Percentiles rank a stretch among this genome's conserved stretches.
phyloP scores from a whole-genome alignment of 495 filamentous ascomycete genomes.

The Aspergillus biplanus region DNA sequence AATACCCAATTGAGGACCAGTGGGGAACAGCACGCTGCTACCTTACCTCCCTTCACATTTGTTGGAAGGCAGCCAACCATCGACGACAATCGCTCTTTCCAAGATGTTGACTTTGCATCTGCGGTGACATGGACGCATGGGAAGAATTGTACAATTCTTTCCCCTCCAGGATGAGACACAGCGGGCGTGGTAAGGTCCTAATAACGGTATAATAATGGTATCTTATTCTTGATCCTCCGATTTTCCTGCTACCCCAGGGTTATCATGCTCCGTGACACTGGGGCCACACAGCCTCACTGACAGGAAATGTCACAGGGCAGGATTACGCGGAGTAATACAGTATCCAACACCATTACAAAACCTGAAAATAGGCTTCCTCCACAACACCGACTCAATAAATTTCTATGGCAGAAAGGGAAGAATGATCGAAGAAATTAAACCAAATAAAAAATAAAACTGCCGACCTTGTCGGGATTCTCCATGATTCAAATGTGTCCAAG shows the following conservation, averaged over 20 bases:
- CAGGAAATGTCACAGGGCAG: neutral
- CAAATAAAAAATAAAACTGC: neutral
- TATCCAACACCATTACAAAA: neutral
- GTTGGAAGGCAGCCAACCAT: neutral
- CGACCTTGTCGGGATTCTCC: neutral
- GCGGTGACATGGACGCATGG: neutral
- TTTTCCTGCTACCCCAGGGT: too few relatives aligned
- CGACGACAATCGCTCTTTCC: neutral
- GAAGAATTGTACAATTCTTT: neutral
- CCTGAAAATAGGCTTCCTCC: neutral
- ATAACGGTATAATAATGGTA: neutral
- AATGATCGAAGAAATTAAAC: neutral
- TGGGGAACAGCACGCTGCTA: conserved; percentile 17
- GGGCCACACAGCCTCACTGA: neutral
- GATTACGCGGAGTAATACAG: neutral
- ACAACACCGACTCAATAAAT: neutral
- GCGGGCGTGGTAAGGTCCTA: neutral
- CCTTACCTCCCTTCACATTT: neutral
- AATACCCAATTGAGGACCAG: conserved; percentile 10
- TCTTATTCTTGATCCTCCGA: too few relatives aligned
- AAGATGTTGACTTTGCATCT: neutral
- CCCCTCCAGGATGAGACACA: neutral
- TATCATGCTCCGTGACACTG: too few relatives aligned
- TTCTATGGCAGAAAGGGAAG: neutral
- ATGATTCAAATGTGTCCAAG: conserved; percentile 3